Evolutionary conservation across 2,329 filamentous ascomycete species (phyloP), one percentile per base, ranked within the genome.

Genomic region (Epicoccum sorghinum): DNA sequence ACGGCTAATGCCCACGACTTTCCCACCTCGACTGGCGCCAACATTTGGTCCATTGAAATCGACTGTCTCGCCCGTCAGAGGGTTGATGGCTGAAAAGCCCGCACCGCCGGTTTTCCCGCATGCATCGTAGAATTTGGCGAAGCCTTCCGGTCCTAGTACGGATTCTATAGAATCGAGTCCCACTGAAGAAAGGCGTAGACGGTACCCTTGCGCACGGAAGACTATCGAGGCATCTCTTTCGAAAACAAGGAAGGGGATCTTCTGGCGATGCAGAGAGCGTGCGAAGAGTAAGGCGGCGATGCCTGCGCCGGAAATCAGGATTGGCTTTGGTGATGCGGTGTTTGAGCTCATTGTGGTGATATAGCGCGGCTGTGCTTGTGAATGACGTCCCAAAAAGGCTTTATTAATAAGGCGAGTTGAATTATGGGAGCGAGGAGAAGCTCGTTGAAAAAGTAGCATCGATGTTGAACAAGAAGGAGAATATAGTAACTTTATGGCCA

Each of bases 141-240:
- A 87, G 0, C 64, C 69, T 3, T 77, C 69, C 0, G 79, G 71
- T 7, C 78, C 74, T 3, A 88, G 80, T 0, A 83, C 84, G 0
- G 80, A 77, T 60, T 88, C 84, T 48, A 88, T 84, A 22, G 85
- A 83, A 61, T 85, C 80, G 1, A 87, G 75, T 0, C 84, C 84
- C 60, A 85, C 78, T 0, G 69, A 47, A 0, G 83, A 86, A 2
- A 88, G 77, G 10, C 85, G 82, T 6, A 87, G 75, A 2, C 85
- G 75, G 70, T 88, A 88, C 0, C 86, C 86, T 65, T 88, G 86
- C 0, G 81, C 84, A 39, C 86, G 84, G 61, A 84, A 86, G 1
- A 77, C 67, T n/a, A 80, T 70, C 2, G 74, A 78, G n/a, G 71
- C 70, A 58, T 82, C 80, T 13, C 78, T 74, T 51, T 74, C 72